phyloP scores from a whole-genome alignment of 2,329 filamentous ascomycete species.

The Boeremia exigua region DNA sequence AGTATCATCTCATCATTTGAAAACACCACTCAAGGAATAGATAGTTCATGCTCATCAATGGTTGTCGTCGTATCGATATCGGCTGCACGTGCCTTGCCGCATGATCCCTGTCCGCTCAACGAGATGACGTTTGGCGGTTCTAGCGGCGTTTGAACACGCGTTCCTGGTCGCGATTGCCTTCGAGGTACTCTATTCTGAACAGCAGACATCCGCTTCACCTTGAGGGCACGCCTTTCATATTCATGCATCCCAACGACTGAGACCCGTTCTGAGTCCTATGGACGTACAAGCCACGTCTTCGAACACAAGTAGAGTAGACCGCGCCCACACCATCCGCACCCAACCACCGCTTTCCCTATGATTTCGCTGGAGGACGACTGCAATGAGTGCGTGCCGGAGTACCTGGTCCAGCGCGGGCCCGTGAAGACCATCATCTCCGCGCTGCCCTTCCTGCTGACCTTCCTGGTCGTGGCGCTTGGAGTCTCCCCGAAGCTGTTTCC shows the following conservation, averaged over 20 bases:
- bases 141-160: conserved; percentile 25
- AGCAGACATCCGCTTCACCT: conserved; percentile 1
- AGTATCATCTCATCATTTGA: no score
- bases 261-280: conserved; percentile 29
- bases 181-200: conserved; percentile 10
- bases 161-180: conserved; percentile 21
- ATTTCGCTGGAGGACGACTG: conserved; percentile 56
- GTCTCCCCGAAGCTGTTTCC: conserved; percentile 75
- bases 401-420: conserved; percentile 50
- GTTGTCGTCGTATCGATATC: conserved; percentile 10
- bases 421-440: conserved; percentile 65
- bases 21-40: neutral
- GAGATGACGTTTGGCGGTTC: conserved; percentile 28
- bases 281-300: conserved; percentile 26
- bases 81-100: conserved; percentile 13
- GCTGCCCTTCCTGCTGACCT: conserved; percentile 73
- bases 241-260: conserved; percentile 19
- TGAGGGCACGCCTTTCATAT: conserved; percentile 8
- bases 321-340: conserved; percentile 3
- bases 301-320: conserved; percentile 8
- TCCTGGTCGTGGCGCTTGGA: conserved; percentile 66
- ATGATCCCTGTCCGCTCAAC: conserved; percentile 23
- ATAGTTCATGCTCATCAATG: no score
- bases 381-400: conserved; percentile 64
- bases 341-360: conserved; percentile 29